Evolutionary conservation across 805 yeast species (phyloP).

Genomic region (Saturnispora mendoncae): DNA sequence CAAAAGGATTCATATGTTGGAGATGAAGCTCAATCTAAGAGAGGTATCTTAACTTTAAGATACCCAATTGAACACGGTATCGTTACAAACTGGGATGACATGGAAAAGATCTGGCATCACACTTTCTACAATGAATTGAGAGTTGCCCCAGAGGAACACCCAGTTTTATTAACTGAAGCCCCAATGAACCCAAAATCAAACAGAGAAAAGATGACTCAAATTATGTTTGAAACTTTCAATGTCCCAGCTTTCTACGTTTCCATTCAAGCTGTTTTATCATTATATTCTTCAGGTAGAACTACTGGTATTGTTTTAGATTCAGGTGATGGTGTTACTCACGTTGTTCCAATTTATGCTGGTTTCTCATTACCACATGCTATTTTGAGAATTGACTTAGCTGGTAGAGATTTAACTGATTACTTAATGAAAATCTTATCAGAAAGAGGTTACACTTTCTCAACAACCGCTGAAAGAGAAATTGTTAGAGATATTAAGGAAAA

Average conservation of each 20-base stretch:
- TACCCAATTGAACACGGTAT: slow-evolving; percentile 99
- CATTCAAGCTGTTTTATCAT: slow-evolving; percentile 91
- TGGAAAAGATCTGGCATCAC: slow-evolving; percentile 99
- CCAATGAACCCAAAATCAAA: slow-evolving; percentile 99
- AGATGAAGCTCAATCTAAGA: slow-evolving; percentile 99
- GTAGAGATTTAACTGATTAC: slow-evolving; percentile 99
- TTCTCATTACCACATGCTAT: slow-evolving; percentile 99
- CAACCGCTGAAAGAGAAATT: slow-evolving; percentile 98
- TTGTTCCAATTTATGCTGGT: slow-evolving; percentile 99
- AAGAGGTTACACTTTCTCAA: slow-evolving; percentile 98
- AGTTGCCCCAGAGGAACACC: slow-evolving; percentile 99
- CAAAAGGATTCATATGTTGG: slow-evolving; percentile 99
- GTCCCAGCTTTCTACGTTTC: slow-evolving; percentile 99
- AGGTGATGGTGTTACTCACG: slow-evolving; percentile 99
- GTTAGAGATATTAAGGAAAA: slow-evolving; percentile 93
- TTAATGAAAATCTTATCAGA: slow-evolving; percentile 96
- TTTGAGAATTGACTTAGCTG: slow-evolving; percentile 97
- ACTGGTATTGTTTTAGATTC: slow-evolving; percentile 99
- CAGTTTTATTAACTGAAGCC: slow-evolving; percentile 97
- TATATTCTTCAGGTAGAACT: slow-evolving; percentile 99
- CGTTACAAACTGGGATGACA: slow-evolving; percentile 99
- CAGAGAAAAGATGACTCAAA: slow-evolving; percentile 99
- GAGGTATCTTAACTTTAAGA: slow-evolving; percentile 98
- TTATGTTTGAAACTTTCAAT: slow-evolving; percentile 97
- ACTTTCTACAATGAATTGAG: slow-evolving; percentile 99